Base-by-base conservation (phyloP, 495 filamentous ascomycete genomes). In the Cladorrhinum samala region DNA sequence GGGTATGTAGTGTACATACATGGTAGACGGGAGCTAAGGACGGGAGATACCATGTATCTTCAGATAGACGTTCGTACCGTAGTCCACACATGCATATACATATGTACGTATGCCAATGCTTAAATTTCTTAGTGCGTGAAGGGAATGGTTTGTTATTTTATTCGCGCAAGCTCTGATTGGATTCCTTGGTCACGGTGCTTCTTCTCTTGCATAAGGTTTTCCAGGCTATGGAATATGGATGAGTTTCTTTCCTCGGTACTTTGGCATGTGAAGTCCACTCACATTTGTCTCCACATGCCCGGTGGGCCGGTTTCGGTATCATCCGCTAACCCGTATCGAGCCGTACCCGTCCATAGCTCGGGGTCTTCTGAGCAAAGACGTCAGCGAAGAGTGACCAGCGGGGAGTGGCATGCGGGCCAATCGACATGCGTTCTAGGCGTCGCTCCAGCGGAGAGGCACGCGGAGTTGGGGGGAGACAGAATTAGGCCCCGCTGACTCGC, bases 311-410 rank as follows among this genome's bases (percentile, higher is more conserved):
- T 47, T 47, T 47, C 45, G 45, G 45, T 25, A 27, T 33, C 50
- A 54, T 59, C 62, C 59, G 53, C 59, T 62, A 49, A 41, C 51
- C 59, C 61, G 58, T 48, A 53, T 33, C 43, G 42, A 57, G 33
- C 57, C 47, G 37, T 7, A 21, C 9, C 18, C n/a, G n/a, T n/a
- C n/a, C n/a, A n/a, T n/a, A n/a, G n/a, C n/a, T n/a, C n/a, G n/a
- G n/a, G n/a, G n/a, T n/a, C n/a, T n/a, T n/a, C n/a, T n/a, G n/a
- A n/a, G n/a, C n/a, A n/a, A n/a, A n/a, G 53, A 27, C 45, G 45
- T 47, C 45, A 47, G 45, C 20, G 16, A 33, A 33, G 27, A 33
- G 11, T 33, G 20, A 16, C 8, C 21, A 13, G 30, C 9, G 27
- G 9, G 45, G 23, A 47, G 6, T 24, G 20, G 30, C 20, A 18